Percentiles rank a stretch among this genome's conserved stretches.
phyloP scores from a whole-genome alignment of 2,329 filamentous ascomycete genomes.

The Calycina marina region DNA sequence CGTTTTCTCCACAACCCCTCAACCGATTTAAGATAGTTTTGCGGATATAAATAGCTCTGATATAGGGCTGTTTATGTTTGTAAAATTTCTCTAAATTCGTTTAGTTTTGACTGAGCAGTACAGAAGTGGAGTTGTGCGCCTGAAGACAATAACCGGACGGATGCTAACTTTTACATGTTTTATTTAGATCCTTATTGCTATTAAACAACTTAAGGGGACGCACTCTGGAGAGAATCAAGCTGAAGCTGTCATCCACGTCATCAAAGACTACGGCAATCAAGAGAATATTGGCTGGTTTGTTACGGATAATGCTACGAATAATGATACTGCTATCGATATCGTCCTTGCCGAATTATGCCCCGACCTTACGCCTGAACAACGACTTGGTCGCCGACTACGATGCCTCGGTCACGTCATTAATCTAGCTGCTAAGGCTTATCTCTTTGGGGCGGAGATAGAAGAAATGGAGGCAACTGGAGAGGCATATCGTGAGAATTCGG shows the following conservation, averaged over 20 bases:
- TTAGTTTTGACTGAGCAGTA: too few species aligned
- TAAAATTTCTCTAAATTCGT: too few species aligned
- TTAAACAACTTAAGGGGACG: not conserved
- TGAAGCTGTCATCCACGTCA: not conserved
- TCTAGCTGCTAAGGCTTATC: not conserved
- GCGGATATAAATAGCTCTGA: too few species aligned
- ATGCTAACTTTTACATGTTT: too few species aligned
- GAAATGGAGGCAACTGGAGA: not conserved
- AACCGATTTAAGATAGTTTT: too few species aligned
- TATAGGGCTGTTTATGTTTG: too few species aligned
- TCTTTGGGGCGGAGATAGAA: not conserved
- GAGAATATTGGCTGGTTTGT: not conserved
- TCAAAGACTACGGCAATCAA: not conserved
- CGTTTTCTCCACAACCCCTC: too few species aligned
- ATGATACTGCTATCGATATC: not conserved
- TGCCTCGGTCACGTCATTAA: conserved; percentile 1
- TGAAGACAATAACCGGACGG: too few species aligned
- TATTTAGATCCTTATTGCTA: not conserved
- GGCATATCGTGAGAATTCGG: not conserved
- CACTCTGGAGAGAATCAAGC: not conserved
- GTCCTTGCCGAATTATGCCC: not conserved
- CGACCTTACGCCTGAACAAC: not conserved
- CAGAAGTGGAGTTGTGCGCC: too few species aligned
- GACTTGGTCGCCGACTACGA: not conserved
- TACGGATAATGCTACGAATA: not conserved